Conservation (phyloP, 768 basidiomycete species). For the Mycena sanguinolenta region DNA sequence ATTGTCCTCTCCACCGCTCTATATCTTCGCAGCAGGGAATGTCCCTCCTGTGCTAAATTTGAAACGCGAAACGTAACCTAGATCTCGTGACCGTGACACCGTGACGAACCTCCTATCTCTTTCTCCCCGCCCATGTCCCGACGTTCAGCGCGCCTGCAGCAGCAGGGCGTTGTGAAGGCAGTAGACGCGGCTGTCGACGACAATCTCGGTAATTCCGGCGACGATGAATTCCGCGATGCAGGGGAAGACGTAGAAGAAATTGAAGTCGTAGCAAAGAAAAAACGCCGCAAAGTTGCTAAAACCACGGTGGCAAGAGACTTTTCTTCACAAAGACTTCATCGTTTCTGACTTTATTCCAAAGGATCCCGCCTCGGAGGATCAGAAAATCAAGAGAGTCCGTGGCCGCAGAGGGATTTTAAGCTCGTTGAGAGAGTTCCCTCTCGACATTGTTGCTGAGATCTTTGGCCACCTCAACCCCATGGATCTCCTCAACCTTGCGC, state of each 20-base stretch:
- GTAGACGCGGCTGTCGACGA: neutral
- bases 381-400: conserved; percentile 25
- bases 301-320: neutral
- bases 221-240: conserved; percentile 2
- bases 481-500: conserved; percentile 62
- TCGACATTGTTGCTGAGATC: conserved; percentile 56
- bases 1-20: too few relatives aligned
- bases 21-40: too few relatives aligned
- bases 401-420: conserved; percentile 28
- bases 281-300: conserved; percentile 25
- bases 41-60: too few relatives aligned
- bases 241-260: conserved; percentile 20
- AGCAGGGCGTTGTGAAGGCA: neutral
- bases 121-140: conserved; percentile 17
- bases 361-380: neutral
- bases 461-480: conserved; percentile 56
- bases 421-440: conserved; percentile 37
- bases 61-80: too few relatives aligned
- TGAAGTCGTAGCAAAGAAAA: conserved; percentile 18
- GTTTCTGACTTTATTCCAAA: neutral
- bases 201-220: neutral
- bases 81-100: neutral
- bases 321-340: too few relatives aligned
- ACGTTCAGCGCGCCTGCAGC: conserved; percentile 25
- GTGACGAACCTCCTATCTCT: conserved; percentile 1